Evolutionary conservation across 225 moss, liverwort and hornwort genomes (phyloP).

Genomic region (Physcomitrellopsis africana): DNA sequence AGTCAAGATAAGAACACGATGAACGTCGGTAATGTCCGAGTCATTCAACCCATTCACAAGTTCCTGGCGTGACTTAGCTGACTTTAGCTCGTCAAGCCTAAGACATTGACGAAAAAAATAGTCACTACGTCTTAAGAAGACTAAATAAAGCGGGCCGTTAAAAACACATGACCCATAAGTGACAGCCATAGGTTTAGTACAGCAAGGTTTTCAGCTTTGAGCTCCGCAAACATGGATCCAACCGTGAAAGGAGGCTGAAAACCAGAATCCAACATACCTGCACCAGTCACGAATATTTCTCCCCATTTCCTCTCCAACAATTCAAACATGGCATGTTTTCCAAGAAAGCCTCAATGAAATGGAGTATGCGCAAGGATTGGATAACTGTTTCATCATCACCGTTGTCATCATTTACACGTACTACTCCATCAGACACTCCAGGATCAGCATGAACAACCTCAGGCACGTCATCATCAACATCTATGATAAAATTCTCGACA

Average conservation of each 20-base stretch:
- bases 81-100: slow-evolving; percentile 94
- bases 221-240: slow-evolving; percentile 16
- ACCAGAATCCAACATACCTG: slow-evolving; percentile 55
- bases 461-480: slow-evolving; percentile 85
- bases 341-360: slow-evolving; percentile 85
- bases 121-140: slow-evolving; percentile 15
- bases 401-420: slow-evolving; percentile 55
- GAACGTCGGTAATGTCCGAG: slow-evolving; percentile 61
- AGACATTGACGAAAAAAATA: slow-evolving; percentile 14
- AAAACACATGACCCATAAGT: slow-evolving; percentile 6
- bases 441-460: slow-evolving; percentile 40
- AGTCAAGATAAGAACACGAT: slow-evolving; percentile 92
- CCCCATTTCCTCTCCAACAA: slow-evolving; percentile 62
- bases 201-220: not conserved
- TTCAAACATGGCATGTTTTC: slow-evolving; percentile 45
- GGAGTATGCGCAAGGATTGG: slow-evolving; percentile 86
- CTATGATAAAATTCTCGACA: slow-evolving; percentile 67
- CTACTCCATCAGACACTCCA: slow-evolving; percentile 31
- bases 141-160: not conserved
- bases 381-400: slow-evolving; percentile 55
- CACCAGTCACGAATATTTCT: slow-evolving; percentile 79
- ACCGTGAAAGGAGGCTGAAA: not conserved
- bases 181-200: not conserved
- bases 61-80: slow-evolving; percentile 68
- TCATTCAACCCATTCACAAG: slow-evolving; percentile 90